phyloP scores from a whole-genome alignment of 352 stramenopile species.

The Globisporangium spiculum region DNA sequence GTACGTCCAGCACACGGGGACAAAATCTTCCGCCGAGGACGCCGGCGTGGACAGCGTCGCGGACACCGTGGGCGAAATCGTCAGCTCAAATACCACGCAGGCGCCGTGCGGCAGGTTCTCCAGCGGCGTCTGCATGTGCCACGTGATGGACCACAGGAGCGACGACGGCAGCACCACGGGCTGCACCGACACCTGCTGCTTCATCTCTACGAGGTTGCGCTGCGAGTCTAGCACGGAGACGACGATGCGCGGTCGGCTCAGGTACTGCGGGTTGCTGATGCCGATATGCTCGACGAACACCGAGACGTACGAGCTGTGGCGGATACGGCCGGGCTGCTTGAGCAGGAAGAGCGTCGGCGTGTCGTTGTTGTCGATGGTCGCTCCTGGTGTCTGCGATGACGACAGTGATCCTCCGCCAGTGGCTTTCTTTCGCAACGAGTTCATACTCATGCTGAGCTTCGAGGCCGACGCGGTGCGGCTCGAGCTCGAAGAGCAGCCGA shows the following conservation, averaged over 20 bases:
- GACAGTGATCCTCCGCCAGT: constrained; percentile 8
- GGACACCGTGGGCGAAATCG: constrained; percentile 32
- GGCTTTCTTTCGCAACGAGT: constrained; percentile 23
- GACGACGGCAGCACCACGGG: constrained; percentile 49
- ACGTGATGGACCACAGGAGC: constrained; percentile 86
- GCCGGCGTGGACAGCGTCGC: constrained; percentile 20
- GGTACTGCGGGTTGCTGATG: constrained; percentile 45
- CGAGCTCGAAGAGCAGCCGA: constrained; percentile 30
- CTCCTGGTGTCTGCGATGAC: constrained; percentile 17
- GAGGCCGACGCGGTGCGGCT: constrained; percentile 4
- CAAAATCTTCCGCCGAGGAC: constrained; percentile 39
- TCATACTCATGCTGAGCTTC: constrained; percentile 2
- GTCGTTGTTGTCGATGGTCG: constrained; percentile 21
- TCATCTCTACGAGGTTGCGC: constrained; percentile 67
- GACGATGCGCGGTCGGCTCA: constrained; percentile 62
- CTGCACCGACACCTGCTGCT: constrained; percentile 73
- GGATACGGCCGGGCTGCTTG: constrained; percentile 68
- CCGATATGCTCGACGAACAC: constrained; percentile 76
- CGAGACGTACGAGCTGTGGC: constrained; percentile 80
- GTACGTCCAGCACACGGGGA: constrained; percentile 82
- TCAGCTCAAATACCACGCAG: constrained; percentile 71
- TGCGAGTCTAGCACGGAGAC: constrained; percentile 70
- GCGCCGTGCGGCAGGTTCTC: constrained; percentile 84
- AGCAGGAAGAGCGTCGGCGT: constrained; percentile 62
- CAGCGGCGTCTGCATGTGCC: constrained; percentile 92